These are phyloP conservation scores for Pyrenopolyporus hunteri DNA, from an alignment of 495 filamentous ascomycete species.

Conservation along the genomic window DNA sequence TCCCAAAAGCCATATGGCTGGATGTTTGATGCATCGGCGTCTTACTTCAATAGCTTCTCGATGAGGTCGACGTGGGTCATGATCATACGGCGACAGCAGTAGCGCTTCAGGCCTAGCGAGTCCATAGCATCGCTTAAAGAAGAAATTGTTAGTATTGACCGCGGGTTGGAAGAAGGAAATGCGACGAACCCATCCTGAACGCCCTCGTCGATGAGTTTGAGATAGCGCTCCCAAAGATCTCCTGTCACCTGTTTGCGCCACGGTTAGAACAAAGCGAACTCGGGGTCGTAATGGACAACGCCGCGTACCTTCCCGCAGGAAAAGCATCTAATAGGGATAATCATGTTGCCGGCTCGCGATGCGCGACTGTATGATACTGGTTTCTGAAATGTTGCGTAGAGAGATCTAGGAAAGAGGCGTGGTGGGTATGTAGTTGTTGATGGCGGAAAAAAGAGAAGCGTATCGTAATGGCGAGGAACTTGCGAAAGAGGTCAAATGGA, in stretches of 20 bases:
- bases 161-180: not conserved
- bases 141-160: conserved; percentile 16
- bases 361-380: conserved; percentile 7
- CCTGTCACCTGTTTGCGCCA: conserved; percentile 74
- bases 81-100: conserved; percentile 98
- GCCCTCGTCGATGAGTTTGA: conserved; percentile 80
- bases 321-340: conserved; percentile 97
- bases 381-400: not conserved
- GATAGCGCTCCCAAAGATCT: conserved; percentile 95
- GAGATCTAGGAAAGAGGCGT: not conserved
- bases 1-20: not conserved
- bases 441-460: not conserved
- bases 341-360: conserved; percentile 66
- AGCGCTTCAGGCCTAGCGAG: conserved; percentile 86
- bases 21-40: not conserved
- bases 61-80: conserved; percentile 99
- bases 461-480: not conserved
- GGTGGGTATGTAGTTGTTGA: not conserved
- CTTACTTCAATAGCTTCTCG: conserved; percentile 94
- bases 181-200: conserved; percentile 73
- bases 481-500: conserved; percentile 2
- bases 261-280: conserved; percentile 16
- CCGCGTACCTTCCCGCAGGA: conserved; percentile 92
- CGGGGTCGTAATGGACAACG: not conserved
- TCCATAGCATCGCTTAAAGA: conserved; percentile 85